These are phyloP conservation scores for Toxoplasma gondii DNA, from an alignment of 169 alveolate species.

Conservation along the genomic window DNA sequence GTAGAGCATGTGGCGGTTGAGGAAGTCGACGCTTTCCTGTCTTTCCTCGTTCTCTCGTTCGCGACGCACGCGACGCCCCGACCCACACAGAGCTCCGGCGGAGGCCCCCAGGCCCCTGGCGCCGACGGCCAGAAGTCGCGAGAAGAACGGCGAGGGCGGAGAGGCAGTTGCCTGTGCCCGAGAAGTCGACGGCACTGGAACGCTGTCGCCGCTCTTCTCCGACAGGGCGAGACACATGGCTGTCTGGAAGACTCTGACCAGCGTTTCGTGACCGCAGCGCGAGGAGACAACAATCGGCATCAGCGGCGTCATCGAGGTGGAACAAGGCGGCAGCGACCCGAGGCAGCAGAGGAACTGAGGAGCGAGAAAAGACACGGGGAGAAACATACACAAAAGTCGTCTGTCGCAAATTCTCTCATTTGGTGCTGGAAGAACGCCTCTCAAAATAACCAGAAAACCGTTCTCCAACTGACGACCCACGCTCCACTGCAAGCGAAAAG, in stretches of 20 bases:
- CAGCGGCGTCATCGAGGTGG: neutral
- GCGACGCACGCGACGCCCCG: neutral
- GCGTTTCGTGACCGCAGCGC: neutral
- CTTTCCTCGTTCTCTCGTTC: too few relatives aligned
- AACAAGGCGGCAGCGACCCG: constrained; percentile 20
- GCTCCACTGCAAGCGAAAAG: too few relatives aligned
- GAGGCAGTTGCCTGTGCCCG: neutral
- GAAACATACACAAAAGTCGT: neutral
- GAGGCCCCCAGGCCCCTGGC: neutral
- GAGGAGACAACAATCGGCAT: constrained; percentile 21
- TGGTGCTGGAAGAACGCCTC: too few relatives aligned
- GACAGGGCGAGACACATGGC: neutral
- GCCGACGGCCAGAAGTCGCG: neutral
- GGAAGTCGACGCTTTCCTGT: neutral
- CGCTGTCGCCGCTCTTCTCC: neutral
- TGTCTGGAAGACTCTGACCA: neutral
- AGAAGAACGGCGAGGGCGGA: neutral
- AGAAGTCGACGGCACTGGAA: neutral
- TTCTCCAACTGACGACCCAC: too few relatives aligned
- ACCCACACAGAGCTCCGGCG: too few relatives aligned
- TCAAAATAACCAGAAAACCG: too few relatives aligned
- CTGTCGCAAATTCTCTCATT: neutral
- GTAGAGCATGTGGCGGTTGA: neutral
- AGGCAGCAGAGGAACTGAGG: constrained; percentile 18
- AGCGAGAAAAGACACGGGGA: neutral